Base-by-base conservation (phyloP, 495 filamentous ascomycete genomes). In the Aspergillus sparsus region DNA sequence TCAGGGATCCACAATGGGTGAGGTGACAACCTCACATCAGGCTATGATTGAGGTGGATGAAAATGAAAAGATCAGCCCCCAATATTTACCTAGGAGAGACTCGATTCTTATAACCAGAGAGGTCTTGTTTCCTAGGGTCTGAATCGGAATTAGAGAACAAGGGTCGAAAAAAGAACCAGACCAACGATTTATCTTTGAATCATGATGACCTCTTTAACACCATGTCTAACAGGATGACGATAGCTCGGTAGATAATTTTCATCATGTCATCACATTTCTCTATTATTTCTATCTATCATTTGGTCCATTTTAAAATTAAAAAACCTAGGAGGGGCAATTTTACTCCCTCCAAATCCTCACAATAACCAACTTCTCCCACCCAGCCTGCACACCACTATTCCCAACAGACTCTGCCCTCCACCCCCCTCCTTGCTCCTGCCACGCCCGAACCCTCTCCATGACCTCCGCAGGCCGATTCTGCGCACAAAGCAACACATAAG, bases 281-380 rank as follows among this genome's bases (percentile, higher is more conserved):
- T 52, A 50, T 55, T 52, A 50, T 16, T 51, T 46, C 42, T 51
- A 2, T 46, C 49, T 46, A 59, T 62, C 46, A n/a, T 52, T 51
- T 44, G 42, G 13, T 34, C 41, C 21, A 27, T 27, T 27, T 34
- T 39, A 35, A 54, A 44, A 45, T 36, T 36, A 34, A 27, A 7
- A 8, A 44, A 44, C 12, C 47, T 33, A 31, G 39, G 2, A 34
- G 10, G 7, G 16, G 18, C 2, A 44, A n/a, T 39, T 36, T 36
- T 35, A 52, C 36, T 66, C 75, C 67, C 79, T 78, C 87, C 88
- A 93, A 63, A 94, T 89, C 72, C 92, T 84, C 55, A 95, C 71
- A 68, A 94, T 86, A 62, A 88, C 85, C 72, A 95, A 75, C 72
- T 85, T 93, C 77, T 98, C 94, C 93, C 94, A 97, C 0, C 93